Conservation (phyloP, 352 stramenopile species). For the Phytophthora cryptogea region DNA sequence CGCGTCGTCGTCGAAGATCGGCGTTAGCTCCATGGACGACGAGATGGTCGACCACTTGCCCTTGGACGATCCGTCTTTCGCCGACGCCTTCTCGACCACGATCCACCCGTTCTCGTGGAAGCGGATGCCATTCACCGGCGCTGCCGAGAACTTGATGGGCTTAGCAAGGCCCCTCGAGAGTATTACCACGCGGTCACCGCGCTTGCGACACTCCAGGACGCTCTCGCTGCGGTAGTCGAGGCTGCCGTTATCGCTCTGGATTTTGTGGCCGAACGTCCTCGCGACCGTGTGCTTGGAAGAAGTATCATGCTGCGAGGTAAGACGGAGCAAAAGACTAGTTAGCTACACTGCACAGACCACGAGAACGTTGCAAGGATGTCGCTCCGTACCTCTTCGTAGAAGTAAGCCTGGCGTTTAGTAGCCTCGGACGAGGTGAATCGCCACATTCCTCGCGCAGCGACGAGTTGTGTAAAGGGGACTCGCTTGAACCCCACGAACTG, state of each 20-base stretch:
- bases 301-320: conserved; percentile 20
- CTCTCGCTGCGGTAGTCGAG: conserved; percentile 48
- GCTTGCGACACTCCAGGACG: conserved; percentile 36
- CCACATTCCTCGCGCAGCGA: conserved; percentile 41
- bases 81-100: conserved; percentile 34
- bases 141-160: conserved; percentile 46
- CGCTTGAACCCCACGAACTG: conserved; percentile 38
- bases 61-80: conserved; percentile 12
- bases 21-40: conserved; percentile 32
- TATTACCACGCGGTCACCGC: conserved; percentile 50
- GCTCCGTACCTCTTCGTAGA: conserved; percentile 38
- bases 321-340: conserved; percentile 1
- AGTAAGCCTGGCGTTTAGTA: conserved; percentile 32
- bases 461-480: conserved; percentile 36
- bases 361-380: neutral
- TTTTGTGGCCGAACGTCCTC: conserved; percentile 38
- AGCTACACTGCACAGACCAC: neutral
- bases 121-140: conserved; percentile 40
- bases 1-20: conserved; percentile 33
- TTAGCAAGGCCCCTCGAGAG: conserved; percentile 46
- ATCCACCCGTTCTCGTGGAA: conserved; percentile 54
- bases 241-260: conserved; percentile 35
- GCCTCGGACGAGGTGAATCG: conserved; percentile 38
- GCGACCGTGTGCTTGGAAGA: conserved; percentile 28
- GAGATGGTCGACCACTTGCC: conserved; percentile 30